phyloP scores from a whole-genome alignment of 352 stramenopile species.

The Globisporangium sylvaticum region DNA sequence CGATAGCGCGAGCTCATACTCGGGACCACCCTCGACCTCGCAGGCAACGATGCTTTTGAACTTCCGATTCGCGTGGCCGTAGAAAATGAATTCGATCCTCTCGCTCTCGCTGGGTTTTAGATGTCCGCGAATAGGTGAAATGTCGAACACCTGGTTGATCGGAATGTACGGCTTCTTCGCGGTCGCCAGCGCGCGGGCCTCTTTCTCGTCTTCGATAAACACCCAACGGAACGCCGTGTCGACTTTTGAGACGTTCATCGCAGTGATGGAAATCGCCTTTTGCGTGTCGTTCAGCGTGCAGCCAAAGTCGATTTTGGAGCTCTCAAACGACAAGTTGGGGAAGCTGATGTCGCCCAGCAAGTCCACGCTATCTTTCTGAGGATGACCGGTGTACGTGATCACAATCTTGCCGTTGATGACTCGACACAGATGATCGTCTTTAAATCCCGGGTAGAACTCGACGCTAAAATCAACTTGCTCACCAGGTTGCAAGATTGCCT shows the following conservation, averaged over 20 bases:
- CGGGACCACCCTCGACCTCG: slow-evolving; percentile 91
- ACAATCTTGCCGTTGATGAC: slow-evolving; percentile 82
- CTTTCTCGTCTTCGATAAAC: slow-evolving; percentile 92
- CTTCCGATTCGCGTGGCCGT: slow-evolving; percentile 89
- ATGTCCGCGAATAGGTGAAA: slow-evolving; percentile 88
- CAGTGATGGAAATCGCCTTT: slow-evolving; percentile 76
- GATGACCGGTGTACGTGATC: slow-evolving; percentile 85
- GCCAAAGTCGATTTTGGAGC: slow-evolving; percentile 89
- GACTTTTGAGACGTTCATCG: slow-evolving; percentile 91
- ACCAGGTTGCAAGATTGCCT: slow-evolving; percentile 79
- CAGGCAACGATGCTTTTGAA: slow-evolving; percentile 88
- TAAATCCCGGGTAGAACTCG: slow-evolving; percentile 92
- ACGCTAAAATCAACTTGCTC: slow-evolving; percentile 83
- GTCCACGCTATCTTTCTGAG: slow-evolving; percentile 87
- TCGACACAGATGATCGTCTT: slow-evolving; percentile 88
- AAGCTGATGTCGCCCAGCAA: slow-evolving; percentile 92
- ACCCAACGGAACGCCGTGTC: slow-evolving; percentile 88
- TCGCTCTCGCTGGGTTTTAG: slow-evolving; percentile 89
- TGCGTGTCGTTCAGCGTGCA: slow-evolving; percentile 95
- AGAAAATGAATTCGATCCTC: slow-evolving; percentile 92
- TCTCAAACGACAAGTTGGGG: slow-evolving; percentile 93
- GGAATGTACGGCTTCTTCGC: slow-evolving; percentile 85
- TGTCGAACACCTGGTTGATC: slow-evolving; percentile 94
- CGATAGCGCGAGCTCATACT: slow-evolving; percentile 88
- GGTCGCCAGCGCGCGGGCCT: slow-evolving; percentile 47